Conservation (phyloP, 495 filamentous ascomycete genomes). For the Trypethelium eluteriae region DNA sequence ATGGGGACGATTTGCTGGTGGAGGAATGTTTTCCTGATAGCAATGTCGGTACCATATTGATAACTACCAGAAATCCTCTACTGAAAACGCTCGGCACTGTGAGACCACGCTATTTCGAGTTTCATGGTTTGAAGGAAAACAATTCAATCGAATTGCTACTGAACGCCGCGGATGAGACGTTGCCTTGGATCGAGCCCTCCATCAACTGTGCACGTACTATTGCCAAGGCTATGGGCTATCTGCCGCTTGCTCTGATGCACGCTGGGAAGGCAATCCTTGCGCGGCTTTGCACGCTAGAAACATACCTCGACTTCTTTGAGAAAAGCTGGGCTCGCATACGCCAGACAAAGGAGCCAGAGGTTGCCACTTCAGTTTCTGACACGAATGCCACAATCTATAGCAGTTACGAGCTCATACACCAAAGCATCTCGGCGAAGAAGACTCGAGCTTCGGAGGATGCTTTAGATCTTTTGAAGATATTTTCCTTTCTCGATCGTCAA, state of each 20-base stretch:
- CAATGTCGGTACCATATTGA: constrained; percentile 33
- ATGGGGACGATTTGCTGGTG: constrained; percentile 34
- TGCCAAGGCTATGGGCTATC: constrained; percentile 8
- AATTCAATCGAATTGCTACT: constrained; percentile 37
- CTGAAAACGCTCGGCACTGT: constrained; percentile 32
- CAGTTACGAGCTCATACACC: constrained; percentile 9
- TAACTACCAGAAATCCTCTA: constrained; percentile 37
- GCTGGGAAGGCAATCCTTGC: constrained; percentile 11
- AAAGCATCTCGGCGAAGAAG: constrained; percentile 8
- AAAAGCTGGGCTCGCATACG: constrained; percentile 7
- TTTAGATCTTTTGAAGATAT: constrained; percentile 11
- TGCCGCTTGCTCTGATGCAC: constrained; percentile 8
- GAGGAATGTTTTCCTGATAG: constrained; percentile 34
- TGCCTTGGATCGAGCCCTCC: constrained; percentile 5
- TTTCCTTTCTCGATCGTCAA: constrained; percentile 9
- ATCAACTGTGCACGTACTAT: constrained; percentile 8
- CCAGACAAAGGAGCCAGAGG: constrained; percentile 4
- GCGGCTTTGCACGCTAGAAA: constrained; percentile 8
- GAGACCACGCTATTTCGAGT: constrained; percentile 28
- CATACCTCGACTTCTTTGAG: constrained; percentile 4
- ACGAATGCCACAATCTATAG: constrained; percentile 9
- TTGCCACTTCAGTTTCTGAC: neutral
- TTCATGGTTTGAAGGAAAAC: constrained; percentile 31
- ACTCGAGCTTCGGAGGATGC: constrained; percentile 10
- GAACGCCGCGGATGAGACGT: constrained; percentile 28